phyloP scores from a whole-genome alignment of 352 stramenopile genomes.

The Phytophthora lateralis region DNA sequence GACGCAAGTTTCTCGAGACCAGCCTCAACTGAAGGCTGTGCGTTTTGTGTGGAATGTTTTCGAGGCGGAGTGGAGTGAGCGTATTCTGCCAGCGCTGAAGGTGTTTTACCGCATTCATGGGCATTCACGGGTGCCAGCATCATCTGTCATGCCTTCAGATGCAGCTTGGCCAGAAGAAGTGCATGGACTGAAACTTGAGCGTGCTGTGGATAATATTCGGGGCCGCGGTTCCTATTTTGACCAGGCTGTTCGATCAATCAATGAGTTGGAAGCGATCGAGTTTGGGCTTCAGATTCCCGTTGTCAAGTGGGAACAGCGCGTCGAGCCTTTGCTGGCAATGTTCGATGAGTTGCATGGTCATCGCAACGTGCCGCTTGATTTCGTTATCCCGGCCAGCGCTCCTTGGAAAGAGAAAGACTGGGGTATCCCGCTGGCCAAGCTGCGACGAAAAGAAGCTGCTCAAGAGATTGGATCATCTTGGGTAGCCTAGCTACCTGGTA shows the following conservation, averaged over 20 bases:
- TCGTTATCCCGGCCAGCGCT: conserved; percentile 69
- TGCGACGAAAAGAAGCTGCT: not conserved
- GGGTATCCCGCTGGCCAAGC: conserved; percentile 25
- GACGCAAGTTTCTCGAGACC: not conserved
- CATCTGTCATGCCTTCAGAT: conserved; percentile 44
- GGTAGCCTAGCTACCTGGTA: no score
- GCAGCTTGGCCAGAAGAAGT: conserved; percentile 39
- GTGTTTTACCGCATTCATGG: conserved; percentile 34
- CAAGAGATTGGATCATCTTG: not conserved
- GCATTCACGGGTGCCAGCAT: conserved; percentile 25
- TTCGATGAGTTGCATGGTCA: conserved; percentile 21
- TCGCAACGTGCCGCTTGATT: conserved; percentile 64
- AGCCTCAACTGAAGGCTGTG: not conserved
- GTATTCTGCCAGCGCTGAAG: conserved; percentile 44
- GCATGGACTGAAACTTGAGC: conserved; percentile 35
- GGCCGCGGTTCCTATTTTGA: conserved; percentile 4
- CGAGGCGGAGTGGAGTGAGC: conserved; percentile 5
- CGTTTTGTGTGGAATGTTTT: not conserved
- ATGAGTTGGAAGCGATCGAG: conserved; percentile 6
- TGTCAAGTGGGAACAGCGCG: not conserved
- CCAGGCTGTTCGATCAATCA: not conserved
- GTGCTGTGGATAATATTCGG: not conserved
- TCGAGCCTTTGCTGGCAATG: not conserved
- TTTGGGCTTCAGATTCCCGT: not conserved
- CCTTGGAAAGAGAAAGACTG: conserved; percentile 78